Base-by-base conservation (phyloP, 2,329 filamentous ascomycete genomes). In the Paecilomyces dactylethromorphus region DNA sequence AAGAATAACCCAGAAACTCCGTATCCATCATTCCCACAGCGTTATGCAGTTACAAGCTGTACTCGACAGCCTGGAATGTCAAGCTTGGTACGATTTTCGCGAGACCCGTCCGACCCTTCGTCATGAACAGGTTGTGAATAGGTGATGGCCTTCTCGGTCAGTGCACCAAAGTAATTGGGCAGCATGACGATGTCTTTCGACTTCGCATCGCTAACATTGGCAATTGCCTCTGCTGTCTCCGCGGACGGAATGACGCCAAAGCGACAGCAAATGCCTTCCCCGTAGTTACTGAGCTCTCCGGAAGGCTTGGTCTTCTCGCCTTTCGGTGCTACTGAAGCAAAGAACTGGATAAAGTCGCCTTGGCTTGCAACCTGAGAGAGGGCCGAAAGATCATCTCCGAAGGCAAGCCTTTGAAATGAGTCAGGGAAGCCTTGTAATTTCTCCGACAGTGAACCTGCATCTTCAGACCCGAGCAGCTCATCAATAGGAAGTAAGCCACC, bases 281-380 rank as follows among this genome's bases (percentile, higher is more conserved):
- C 56, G 11, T 53, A 32, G 3, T 54, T 22, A 15, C 53, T 51
- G 7, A 35, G 12, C 24, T 55, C 24, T 7, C 29, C 35, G 22
- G 57, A 35, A 18, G 22, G 22, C 10, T 50, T 45, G 3, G 52
- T 29, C 15, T 59, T 53, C 3, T 29, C 4, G 18, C 56, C 24
- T 11, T 57, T 55, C 35, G 68, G 61, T 31, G 69, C 67, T n/a
- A 69, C 62, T 15, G 72, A 69, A 31, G 74, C 74, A 58, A 76
- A 76, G 55, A 78, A 78, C 56, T 78, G 73, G 39, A 78, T 67
- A 35, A 71, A 71, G 62, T 78, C 74, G 5, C 74, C 74, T 24
- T 66, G 57, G 35, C 65, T 66, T 55, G 73, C 74, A 21, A 71
- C 68, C 62, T 77, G 74, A 22, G 73, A 74, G n/a, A 78, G 64